phyloP scores from a whole-genome alignment of 2,329 filamentous ascomycete species.

The Tolypocladium tundrense region DNA sequence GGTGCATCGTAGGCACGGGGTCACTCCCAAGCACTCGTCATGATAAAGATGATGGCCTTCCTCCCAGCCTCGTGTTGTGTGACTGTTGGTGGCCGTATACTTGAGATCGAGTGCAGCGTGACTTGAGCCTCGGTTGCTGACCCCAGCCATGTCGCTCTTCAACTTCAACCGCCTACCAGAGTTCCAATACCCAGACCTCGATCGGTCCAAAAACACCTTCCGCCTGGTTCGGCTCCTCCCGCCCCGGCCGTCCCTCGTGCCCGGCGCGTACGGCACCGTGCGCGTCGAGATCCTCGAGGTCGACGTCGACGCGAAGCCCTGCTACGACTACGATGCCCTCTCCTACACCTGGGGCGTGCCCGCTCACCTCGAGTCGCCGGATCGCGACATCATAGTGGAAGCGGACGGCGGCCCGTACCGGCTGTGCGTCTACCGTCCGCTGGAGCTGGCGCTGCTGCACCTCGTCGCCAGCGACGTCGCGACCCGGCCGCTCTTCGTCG shows the following conservation, averaged over 20 bases:
- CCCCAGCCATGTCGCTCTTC: slow-evolving; percentile 1
- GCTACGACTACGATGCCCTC: slow-evolving; percentile 20
- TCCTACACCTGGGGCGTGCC: slow-evolving; percentile 20
- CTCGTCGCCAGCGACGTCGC: slow-evolving; percentile 4
- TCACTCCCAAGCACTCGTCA: background rate
- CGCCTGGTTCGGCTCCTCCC: slow-evolving; percentile 15
- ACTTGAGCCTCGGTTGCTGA: background rate
- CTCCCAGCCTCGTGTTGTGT: background rate
- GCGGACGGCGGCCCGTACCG: slow-evolving; percentile 1
- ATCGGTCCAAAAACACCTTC: slow-evolving; percentile 7
- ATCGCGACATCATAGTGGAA: slow-evolving; percentile 17
- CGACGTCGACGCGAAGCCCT: slow-evolving; percentile 5
- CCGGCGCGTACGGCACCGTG: slow-evolving; percentile 10
- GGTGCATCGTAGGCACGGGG: slow-evolving; percentile 1
- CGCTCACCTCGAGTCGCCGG: slow-evolving; percentile 1
- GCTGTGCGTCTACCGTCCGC: slow-evolving; percentile 15
- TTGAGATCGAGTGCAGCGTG: background rate
- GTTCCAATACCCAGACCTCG: slow-evolving; percentile 6
- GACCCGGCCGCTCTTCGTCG: slow-evolving; percentile 15
- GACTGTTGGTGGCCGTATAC: background rate
- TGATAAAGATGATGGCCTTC: background rate
- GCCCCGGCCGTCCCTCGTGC: slow-evolving; percentile 7
- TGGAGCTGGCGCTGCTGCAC: slow-evolving; percentile 17
- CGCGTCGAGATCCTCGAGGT: slow-evolving; percentile 16
- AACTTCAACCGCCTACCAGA: background rate